A percentile compares a stretch with the other conserved stretches of the same genome.
Evolutionary conservation across 495 filamentous ascomycete genomes (phyloP).

Genomic region (Neurospora africana): DNA sequence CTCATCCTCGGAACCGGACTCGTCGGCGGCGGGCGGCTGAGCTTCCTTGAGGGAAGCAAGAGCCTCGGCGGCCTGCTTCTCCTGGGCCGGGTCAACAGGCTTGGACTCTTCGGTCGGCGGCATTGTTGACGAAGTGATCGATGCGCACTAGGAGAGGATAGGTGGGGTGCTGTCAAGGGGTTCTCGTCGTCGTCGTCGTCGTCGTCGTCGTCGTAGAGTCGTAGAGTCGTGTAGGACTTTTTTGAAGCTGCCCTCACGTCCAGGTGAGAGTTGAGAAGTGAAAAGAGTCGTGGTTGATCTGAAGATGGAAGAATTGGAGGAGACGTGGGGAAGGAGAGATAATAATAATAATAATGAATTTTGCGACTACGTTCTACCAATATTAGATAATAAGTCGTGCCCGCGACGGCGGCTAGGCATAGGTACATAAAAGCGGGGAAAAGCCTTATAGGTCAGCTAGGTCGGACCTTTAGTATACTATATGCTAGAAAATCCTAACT

Average conservation of each 20-base stretch:
- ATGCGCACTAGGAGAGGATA: background rate
- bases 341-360: too few relatives aligned
- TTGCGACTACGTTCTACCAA: too few relatives aligned
- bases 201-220: too few relatives aligned
- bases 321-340: background rate
- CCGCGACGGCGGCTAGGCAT: too few relatives aligned
- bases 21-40: conserved; percentile 22
- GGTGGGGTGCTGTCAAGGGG: background rate
- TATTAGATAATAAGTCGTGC: too few relatives aligned
- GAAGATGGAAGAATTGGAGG: background rate
- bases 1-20: conserved; percentile 23
- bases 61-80: conserved; percentile 12
- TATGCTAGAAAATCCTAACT: too few relatives aligned
- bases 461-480: too few relatives aligned
- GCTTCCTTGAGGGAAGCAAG: conserved; percentile 1
- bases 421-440: too few relatives aligned
- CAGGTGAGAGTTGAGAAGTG: background rate
- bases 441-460: too few relatives aligned
- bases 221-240: background rate
- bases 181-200: background rate
- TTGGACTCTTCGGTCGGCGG: conserved; percentile 34
- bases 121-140: background rate
- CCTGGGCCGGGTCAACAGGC: conserved; percentile 25
- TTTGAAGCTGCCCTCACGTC: background rate
- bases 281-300: background rate